Base-by-base conservation (phyloP, 2,329 filamentous ascomycete genomes). In the Cladosporium sp. region DNA sequence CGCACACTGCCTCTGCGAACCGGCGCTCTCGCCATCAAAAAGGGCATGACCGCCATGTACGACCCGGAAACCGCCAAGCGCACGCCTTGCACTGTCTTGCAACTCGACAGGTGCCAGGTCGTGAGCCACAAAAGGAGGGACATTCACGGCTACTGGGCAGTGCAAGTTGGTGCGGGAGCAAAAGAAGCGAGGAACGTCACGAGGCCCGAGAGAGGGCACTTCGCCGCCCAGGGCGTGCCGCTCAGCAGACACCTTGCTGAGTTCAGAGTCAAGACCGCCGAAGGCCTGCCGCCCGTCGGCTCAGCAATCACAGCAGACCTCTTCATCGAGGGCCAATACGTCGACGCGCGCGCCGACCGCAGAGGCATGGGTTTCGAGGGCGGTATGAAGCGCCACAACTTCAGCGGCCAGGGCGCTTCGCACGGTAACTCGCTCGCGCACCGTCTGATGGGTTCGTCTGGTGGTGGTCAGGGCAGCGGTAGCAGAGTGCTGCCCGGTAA, bases 401-500 rank as follows among this genome's bases (percentile, higher is more conserved):
- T 94, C 76, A 75, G 80, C 30, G 94, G 94, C 68, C 94, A 99
- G 79, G 88, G 87, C 66, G 90, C 91, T 59, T 92, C 88, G 67
- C 94, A 99, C 83, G 94, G 94, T 83, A 93, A 95, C 78, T 97
- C 92, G 71, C 86, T 92, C 78, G 92, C 90, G 70, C 94, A 99
- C 82, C 85, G 94, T 70, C 89, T 89, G 28, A 90, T 97, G 78
- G 94, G 94, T 81, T 93, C 91, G 36, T 83, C 88, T 7, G 94
- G 94, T 73, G 90, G 89, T 61, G 89, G 88, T 67, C 94, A 99
- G 76, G 94, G 94, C 64, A 87, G 89, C 72, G 94, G 94, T 77
- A 95, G 90, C 63, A 86, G 94, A 76, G 93, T 99, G 22, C 80
- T 92, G 71, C 94, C 94, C 0, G 94, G 94, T 61, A 99, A 99